These are phyloP conservation scores for Biancaea sappan DNA, from an alignment of 306 rosid species.

Conservation along the genomic window DNA sequence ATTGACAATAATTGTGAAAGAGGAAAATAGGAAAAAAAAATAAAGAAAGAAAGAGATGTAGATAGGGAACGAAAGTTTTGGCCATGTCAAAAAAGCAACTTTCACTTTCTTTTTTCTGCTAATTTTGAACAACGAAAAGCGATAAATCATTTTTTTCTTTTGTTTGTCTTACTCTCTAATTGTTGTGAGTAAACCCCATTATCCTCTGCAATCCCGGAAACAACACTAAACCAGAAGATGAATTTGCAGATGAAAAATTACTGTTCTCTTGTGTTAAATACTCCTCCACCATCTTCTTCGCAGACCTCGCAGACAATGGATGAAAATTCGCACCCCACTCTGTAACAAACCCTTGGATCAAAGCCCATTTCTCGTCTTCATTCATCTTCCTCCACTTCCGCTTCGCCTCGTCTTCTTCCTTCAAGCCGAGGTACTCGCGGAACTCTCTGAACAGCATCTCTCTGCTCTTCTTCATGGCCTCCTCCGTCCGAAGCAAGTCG, in stretches of 20 bases:
- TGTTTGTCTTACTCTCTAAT: background rate
- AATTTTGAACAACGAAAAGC: slow-evolving; percentile 1
- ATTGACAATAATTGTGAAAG: background rate
- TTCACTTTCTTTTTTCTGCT: background rate
- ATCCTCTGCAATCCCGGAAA: slow-evolving; percentile 51
- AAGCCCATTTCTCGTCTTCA: slow-evolving; percentile 56
- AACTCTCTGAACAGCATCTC: slow-evolving; percentile 66
- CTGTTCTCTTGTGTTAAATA: slow-evolving; percentile 47
- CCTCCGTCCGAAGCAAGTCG: slow-evolving; percentile 50
- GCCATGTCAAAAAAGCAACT: background rate
- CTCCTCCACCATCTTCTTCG: slow-evolving; percentile 74
- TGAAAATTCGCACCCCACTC: slow-evolving; percentile 74
- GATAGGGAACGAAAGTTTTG: no score
- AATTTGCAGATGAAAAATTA: slow-evolving; percentile 19
- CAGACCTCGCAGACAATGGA: slow-evolving; percentile 73
- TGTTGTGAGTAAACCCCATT: slow-evolving; percentile 52
- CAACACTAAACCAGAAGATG: slow-evolving; percentile 31
- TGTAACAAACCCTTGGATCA: slow-evolving; percentile 57
- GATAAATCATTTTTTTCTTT: background rate
- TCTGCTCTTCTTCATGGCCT: slow-evolving; percentile 75
- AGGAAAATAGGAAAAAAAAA: background rate
- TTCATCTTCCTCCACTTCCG: slow-evolving; percentile 59
- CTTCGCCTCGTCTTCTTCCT: slow-evolving; percentile 56
- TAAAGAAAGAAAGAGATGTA: no score
- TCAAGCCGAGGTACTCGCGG: slow-evolving; percentile 47